Evolutionary conservation across 1,284 basidiomycete genomes (phyloP).

Genomic region (Trichosporon sp.): DNA sequence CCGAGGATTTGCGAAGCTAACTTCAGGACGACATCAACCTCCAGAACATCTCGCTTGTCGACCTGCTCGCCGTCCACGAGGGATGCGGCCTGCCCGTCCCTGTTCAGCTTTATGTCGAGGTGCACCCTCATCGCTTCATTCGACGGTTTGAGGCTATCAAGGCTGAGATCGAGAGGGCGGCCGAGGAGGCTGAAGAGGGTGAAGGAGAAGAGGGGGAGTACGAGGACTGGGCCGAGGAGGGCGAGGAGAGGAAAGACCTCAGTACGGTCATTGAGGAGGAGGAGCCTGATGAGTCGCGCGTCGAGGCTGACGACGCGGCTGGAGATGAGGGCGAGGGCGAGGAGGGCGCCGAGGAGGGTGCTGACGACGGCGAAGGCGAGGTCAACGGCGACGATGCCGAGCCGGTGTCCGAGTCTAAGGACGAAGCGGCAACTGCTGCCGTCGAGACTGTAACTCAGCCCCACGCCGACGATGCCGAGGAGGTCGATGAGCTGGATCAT

Average conservation of each 20-base stretch:
- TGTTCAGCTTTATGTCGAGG: slow-evolving; percentile 33
- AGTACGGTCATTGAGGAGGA: neutral
- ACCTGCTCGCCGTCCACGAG: slow-evolving; percentile 33
- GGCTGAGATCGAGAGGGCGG: slow-evolving; percentile 22
- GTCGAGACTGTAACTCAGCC: too few relatives aligned
- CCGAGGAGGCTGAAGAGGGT: neutral
- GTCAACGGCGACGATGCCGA: too few relatives aligned
- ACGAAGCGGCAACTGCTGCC: too few relatives aligned
- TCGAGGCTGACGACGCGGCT: neutral
- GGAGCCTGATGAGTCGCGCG: neutral
- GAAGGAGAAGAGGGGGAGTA: neutral
- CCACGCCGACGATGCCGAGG: too few relatives aligned
- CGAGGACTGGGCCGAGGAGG: slow-evolving; percentile 4
- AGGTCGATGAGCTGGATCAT: too few relatives aligned
- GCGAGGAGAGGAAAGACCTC: neutral
- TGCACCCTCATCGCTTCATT: slow-evolving; percentile 36
- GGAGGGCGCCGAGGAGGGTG: too few relatives aligned
- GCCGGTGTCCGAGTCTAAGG: too few relatives aligned
- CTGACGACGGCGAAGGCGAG: too few relatives aligned
- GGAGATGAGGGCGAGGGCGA: too few relatives aligned
- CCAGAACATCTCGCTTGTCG: slow-evolving; percentile 35
- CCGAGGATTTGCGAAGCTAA: neutral
- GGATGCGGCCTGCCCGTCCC: slow-evolving; percentile 39
- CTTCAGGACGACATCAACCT: slow-evolving; percentile 38
- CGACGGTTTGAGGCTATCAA: slow-evolving; percentile 40